Base-by-base conservation (phyloP, 495 filamentous ascomycete species). In the Trichoderma parareesei region DNA sequence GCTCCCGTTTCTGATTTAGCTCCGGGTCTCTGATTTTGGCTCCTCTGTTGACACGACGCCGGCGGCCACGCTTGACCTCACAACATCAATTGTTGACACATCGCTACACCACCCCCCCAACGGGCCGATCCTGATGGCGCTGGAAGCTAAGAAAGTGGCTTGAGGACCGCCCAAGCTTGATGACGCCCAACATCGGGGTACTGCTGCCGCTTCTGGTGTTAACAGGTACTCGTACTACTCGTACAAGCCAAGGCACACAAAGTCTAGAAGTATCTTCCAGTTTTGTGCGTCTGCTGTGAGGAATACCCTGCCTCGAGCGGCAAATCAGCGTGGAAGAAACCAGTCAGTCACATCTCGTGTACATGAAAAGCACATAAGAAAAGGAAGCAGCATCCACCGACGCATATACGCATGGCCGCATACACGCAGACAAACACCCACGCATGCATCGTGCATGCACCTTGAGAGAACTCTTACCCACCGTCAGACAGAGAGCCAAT, bases 321-420 rank as follows among this genome's bases (percentile, higher is more conserved):
- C 46, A 49, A 9, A 49, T 27, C 27, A 27, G 27, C 27, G 27
- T 27, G 27, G 1, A 27, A 27, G 2, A 27, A 27, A 27, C 27
- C 46, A 5, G 46, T 18, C 46, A 49, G 46, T 49, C 46, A 49
- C 46, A 49, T 49, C 46, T 49, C 46, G 9, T 18, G 5, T 49
- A 49, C 46, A 49, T 49, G 18, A 41, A 1, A 41, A 41, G 40
- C n/a, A 46, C 16, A 49, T 9, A 3, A 4, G 46, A 16, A 16
- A 9, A 49, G 16, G 16, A 18, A 20, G 16, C 20, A 5, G 4
- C 16, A 20, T 49, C 27, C 53, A 57, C 37, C 49, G 13, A 64
- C 62, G 62, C 42, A 64, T 48, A 38, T 38, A 14, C 62, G 42
- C 62, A 46, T 35, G 35, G 41, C 48, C n/a, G 49, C 62, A 33